Evolutionary conservation across 164 flowering plant genomes (phyloP), one percentile per base, ranked within the genome.

Genomic region (Sextonia rubra): DNA sequence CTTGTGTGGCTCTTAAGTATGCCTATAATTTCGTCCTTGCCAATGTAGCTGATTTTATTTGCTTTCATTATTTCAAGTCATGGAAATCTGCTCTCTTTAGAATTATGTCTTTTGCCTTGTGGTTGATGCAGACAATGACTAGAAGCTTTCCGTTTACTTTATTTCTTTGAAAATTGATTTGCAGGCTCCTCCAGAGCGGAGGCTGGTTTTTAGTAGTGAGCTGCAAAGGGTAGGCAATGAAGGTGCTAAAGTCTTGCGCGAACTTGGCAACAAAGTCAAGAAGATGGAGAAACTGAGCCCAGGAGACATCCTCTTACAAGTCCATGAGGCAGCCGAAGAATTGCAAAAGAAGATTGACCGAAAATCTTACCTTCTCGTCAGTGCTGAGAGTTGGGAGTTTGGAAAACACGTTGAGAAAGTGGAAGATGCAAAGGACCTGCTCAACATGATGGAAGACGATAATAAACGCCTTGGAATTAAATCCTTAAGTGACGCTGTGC

Each of bases 231-330:
- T 95, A 29, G 90, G 97, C 29, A 71, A 71, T 5, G 98, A 83
- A 76, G 97, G 99, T 27, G 98, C 99, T n/a, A 91, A 88, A 79
- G 85, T 91, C 4, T 68, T 95, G 37, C 91, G 90, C 26, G 87
- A 84, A 68, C 85, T 95, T 64, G 98, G 92, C 44, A 79, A 70
- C 73, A 95, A 89, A 77, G 81, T 95, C 2, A 85, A 90, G 75
- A 85, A 71, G 68, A 90, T 95, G 98, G 97, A 90, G 73, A 91
- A 83, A 77, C 66, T 91, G 66, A 74, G 79, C 66, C 71, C 81
- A 0, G 82, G 63, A 18, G 86, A 88, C 75, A 80, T 93, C 3
- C 85, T 90, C 3, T 30, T 72, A 0, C 84, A 85, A 71, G 97
- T 93, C 26, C 98, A 90, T 22, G 81, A 82, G 26, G 99, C 94